These are phyloP conservation scores for Discostella stelligera DNA, from an alignment of 352 stramenopile genomes.

Conservation along the genomic window DNA sequence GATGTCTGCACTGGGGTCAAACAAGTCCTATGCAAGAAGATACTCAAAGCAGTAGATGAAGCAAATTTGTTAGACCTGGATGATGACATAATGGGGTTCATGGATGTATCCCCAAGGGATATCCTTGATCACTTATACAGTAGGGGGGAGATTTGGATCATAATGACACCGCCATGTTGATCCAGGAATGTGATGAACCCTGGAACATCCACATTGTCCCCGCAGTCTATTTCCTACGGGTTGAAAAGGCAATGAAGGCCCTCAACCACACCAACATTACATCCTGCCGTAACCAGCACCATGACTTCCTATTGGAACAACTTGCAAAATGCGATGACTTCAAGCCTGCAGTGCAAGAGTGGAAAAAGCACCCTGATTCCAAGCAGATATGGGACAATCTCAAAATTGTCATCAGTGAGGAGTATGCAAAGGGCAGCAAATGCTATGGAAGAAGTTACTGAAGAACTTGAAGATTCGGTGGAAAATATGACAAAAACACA, in stretches of 20 bases:
- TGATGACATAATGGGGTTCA: not conserved
- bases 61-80: not conserved
- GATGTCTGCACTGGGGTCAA: not conserved
- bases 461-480: not conserved
- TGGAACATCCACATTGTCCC: not conserved
- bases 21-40: not conserved
- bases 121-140: not conserved
- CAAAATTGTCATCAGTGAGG: not conserved
- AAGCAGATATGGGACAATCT: slow-evolving; percentile 3
- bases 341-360: not conserved
- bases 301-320: not conserved
- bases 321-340: not conserved
- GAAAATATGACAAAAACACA: not conserved
- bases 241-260: not conserved
- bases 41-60: not conserved
- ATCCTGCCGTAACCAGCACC: not conserved
- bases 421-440: not conserved
- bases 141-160: not conserved
- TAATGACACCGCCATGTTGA: not conserved
- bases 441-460: not conserved
- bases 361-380: slow-evolving; percentile 6
- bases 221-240: not conserved
- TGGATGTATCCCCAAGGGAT: not conserved
- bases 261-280: not conserved
- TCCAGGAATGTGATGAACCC: not conserved